Conservation (phyloP, 2,329 filamentous ascomycete species). For the Periconia sp. region DNA sequence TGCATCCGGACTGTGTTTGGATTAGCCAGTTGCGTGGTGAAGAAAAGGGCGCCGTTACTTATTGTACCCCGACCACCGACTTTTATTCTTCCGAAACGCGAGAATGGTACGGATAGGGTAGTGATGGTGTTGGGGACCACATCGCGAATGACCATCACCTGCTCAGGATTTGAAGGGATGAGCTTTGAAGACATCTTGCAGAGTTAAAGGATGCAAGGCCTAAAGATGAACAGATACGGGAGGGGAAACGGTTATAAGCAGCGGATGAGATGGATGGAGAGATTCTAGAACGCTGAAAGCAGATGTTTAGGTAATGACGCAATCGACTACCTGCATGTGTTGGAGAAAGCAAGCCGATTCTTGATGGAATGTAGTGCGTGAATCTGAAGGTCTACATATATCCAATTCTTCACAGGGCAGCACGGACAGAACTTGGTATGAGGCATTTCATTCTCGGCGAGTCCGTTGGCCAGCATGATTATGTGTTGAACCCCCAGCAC, state of each 20-base stretch:
- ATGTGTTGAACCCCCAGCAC: neutral
- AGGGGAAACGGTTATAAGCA: neutral
- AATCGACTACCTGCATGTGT: neutral
- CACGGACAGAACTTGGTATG: neutral
- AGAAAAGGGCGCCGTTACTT: slow-evolving; percentile 53
- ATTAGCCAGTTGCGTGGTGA: slow-evolving; percentile 10
- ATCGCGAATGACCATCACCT: slow-evolving; percentile 88
- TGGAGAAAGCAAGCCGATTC: neutral
- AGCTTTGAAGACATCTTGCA: slow-evolving; percentile 39
- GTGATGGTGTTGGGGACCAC: slow-evolving; percentile 72
- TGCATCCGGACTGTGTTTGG: slow-evolving; percentile 67
- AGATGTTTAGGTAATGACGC: slow-evolving; percentile 3
- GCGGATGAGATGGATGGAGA: neutral
- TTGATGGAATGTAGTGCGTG: neutral
- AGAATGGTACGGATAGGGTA: slow-evolving; percentile 81
- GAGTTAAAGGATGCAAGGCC: neutral
- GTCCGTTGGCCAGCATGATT: neutral
- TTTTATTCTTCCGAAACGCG: slow-evolving; percentile 75
- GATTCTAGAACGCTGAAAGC: neutral
- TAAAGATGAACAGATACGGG: neutral
- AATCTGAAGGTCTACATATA: neutral
- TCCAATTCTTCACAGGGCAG: neutral
- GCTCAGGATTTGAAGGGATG: slow-evolving; percentile 66
- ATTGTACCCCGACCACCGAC: slow-evolving; percentile 87
- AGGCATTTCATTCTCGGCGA: neutral